Evolutionary conservation across 2,329 filamentous ascomycete genomes (phyloP).

Genomic region (Alternaria longipes): DNA sequence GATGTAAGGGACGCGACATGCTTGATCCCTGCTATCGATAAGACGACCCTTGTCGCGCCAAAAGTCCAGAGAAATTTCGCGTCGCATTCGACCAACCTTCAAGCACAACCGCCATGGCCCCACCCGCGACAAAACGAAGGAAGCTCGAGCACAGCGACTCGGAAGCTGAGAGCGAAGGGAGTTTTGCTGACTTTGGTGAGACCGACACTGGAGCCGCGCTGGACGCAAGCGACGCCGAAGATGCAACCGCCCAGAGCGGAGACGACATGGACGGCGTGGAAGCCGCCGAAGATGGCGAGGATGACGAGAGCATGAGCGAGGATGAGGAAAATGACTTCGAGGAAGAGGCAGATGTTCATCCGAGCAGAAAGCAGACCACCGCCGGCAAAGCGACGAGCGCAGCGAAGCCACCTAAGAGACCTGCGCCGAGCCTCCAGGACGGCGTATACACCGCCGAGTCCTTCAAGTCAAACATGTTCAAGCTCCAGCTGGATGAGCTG

Average conservation of each 20-base stretch:
- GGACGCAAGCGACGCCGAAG: constrained; percentile 26
- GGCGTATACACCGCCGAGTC: constrained; percentile 61
- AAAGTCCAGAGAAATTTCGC: constrained; percentile 35
- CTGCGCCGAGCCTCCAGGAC: constrained; percentile 39
- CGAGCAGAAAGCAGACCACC: constrained; percentile 14
- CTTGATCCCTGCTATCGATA: constrained; percentile 34
- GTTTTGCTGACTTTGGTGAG: constrained; percentile 37
- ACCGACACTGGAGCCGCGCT: constrained; percentile 25
- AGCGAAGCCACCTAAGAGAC: constrained; percentile 32
- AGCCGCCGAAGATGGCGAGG: constrained; percentile 17
- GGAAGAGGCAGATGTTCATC: constrained; percentile 22
- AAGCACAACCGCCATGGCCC: constrained; percentile 40
- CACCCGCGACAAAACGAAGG: constrained; percentile 56
- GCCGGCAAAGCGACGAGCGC: constrained; percentile 20
- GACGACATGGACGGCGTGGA: constrained; percentile 22
- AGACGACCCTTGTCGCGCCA: constrained; percentile 22
- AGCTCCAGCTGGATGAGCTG: constrained; percentile 72
- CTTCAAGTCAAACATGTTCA: constrained; percentile 74
- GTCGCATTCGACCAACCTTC: constrained; percentile 14
- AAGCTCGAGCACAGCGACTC: constrained; percentile 55
- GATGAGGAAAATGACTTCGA: constrained; percentile 15
- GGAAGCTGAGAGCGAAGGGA: constrained; percentile 38
- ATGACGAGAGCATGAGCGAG: constrained; percentile 26
- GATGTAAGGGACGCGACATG: constrained; percentile 2
- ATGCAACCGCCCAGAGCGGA: constrained; percentile 19